These are phyloP conservation scores for Parietaria judaica DNA, from an alignment of 306 rosid species.

Conservation along the genomic window DNA sequence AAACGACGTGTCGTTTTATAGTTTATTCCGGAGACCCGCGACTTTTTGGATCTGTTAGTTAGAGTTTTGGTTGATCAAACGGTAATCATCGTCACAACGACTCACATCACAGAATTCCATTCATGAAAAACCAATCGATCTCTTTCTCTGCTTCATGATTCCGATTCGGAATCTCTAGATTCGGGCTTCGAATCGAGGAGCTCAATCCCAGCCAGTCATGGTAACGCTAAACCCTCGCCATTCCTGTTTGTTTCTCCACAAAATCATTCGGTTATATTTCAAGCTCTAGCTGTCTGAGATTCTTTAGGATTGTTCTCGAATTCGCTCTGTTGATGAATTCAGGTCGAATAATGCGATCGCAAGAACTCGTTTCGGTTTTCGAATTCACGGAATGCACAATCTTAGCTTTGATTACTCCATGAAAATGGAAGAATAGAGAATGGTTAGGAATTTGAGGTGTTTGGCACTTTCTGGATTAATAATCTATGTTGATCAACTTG, in stretches of 20 bases:
- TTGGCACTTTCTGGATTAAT: background rate
- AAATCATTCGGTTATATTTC: no score
- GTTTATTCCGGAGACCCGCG: constrained; percentile 8
- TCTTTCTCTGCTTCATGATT: background rate
- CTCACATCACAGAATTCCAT: no score
- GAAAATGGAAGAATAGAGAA: no score
- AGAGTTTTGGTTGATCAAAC: background rate
- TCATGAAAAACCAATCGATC: background rate
- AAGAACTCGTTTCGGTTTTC: no score
- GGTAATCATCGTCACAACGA: background rate
- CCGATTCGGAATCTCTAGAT: no score
- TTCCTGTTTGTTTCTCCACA: constrained; percentile 10
- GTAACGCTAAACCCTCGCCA: constrained; percentile 4
- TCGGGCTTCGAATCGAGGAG: background rate
- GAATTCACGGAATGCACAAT: no score
- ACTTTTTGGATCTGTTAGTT: constrained; percentile 22
- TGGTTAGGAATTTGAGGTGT: no score
- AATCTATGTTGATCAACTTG: background rate
- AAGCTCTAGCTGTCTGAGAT: no score
- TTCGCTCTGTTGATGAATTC: no score
- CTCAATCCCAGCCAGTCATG: constrained; percentile 13
- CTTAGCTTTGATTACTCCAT: no score
- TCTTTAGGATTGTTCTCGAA: no score
- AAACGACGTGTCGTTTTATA: background rate
- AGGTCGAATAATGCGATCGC: no score